phyloP scores from a whole-genome alignment of 2,329 filamentous ascomycete species.

The Madurella fahalii region DNA sequence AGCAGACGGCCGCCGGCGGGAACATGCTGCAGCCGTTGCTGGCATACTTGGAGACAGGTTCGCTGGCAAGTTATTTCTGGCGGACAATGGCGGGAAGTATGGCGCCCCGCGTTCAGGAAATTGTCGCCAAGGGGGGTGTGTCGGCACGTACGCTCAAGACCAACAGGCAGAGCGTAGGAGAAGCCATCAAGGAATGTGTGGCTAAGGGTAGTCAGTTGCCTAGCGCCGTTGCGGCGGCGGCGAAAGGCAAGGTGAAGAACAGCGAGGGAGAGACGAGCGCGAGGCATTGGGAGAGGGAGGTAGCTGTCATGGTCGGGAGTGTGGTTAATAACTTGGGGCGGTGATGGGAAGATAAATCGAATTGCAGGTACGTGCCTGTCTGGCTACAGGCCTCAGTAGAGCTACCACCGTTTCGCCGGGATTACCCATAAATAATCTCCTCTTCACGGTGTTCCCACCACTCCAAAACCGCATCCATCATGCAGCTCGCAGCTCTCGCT shows the following conservation, averaged over 20 bases:
- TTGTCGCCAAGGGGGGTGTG: conserved; percentile 76
- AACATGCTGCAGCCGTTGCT: conserved; percentile 70
- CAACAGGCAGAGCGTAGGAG: conserved; percentile 69
- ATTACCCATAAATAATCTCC: background rate
- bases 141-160: conserved; percentile 74
- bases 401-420: background rate
- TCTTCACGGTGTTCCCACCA: background rate
- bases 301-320: conserved; percentile 89
- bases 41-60: conserved; percentile 77
- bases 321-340: conserved; percentile 59
- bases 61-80: conserved; percentile 90
- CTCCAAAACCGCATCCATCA: no score
- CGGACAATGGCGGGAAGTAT: conserved; percentile 77
- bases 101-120: conserved; percentile 74
- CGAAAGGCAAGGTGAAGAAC: conserved; percentile 42
- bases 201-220: conserved; percentile 70
- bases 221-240: conserved; percentile 41
- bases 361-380: background rate
- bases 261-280: conserved; percentile 38
- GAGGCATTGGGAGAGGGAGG: conserved; percentile 76
- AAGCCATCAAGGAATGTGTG: conserved; percentile 80
- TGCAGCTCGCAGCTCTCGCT: no score
- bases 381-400: no score
- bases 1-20: conserved; percentile 31
- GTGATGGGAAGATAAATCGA: conserved; percentile 19